Percentiles rank a stretch among this genome's conserved stretches.
Conservation (phyloP, 2,329 filamentous ascomycete species). For the Neonectria hederae region DNA sequence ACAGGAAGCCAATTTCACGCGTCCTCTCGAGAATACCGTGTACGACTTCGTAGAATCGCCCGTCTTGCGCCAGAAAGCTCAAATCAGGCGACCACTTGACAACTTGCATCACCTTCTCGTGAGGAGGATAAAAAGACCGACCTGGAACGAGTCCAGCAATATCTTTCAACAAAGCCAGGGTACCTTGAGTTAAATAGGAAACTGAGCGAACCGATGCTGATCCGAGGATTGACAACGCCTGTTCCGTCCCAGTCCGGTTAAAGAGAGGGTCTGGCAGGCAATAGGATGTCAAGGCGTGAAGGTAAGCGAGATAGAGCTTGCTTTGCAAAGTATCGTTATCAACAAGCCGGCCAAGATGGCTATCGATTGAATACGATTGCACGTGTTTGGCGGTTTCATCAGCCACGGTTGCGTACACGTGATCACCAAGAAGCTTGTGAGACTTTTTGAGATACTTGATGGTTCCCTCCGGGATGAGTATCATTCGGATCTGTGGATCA, state of each 20-base stretch:
- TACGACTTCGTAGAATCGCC: slow-evolving; percentile 45
- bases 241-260: slow-evolving; percentile 61
- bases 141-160: slow-evolving; percentile 14
- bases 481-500: slow-evolving; percentile 42
- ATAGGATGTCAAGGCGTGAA: slow-evolving; percentile 65
- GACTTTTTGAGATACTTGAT: neutral
- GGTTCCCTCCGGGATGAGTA: slow-evolving; percentile 52
- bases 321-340: slow-evolving; percentile 62
- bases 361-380: slow-evolving; percentile 60
- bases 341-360: slow-evolving; percentile 56
- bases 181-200: neutral
- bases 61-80: slow-evolving; percentile 56
- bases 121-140: slow-evolving; percentile 57
- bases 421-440: neutral
- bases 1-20: slow-evolving; percentile 16
- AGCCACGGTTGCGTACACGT: slow-evolving; percentile 51
- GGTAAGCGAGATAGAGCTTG: slow-evolving; percentile 59
- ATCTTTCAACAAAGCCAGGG: neutral
- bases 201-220: slow-evolving; percentile 57
- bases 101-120: slow-evolving; percentile 56
- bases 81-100: slow-evolving; percentile 55
- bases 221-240: slow-evolving; percentile 58
- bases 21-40: neutral
- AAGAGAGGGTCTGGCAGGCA: slow-evolving; percentile 61
- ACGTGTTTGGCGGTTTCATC: slow-evolving; percentile 23